Evolutionary conservation across 208 protist species (phyloP), one percentile per base, ranked within the genome.

Genomic region (Blastocrithidia nonstop): DNA sequence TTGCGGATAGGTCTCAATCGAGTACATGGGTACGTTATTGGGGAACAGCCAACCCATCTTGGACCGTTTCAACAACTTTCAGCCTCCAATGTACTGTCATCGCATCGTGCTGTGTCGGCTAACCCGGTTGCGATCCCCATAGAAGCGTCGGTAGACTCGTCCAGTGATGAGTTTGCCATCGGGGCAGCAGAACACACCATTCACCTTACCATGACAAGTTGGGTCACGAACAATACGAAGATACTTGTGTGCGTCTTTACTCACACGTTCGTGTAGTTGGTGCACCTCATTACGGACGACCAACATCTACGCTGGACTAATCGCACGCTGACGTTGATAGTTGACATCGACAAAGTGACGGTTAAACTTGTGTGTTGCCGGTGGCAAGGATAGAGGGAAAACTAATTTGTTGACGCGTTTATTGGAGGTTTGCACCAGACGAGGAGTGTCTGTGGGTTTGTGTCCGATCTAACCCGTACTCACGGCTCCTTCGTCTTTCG

Each of bases 31-130:
- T 1, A 91, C 71, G 43, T 88, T 56, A 50, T 77, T 42, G 15
- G 82, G 82, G 48, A 91, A 88, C 9, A 91, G 61, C 3, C 70
- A 79, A 21, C 82, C 82, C 31, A 67, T 71, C 21, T 50, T 54
- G 15, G 69, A 63, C 24, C 82, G 62, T 60, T 73, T 72, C 35
- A 91, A 55, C 41, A 88, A 51, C 55, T 80, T 87, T 71, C 77
- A 91, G 11, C 82, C 82, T n/a, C 82, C 82, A 50, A 91, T 78
- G 69, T 88, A 66, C 45, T 91, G 82, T 78, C 82, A 91, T 5
- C 74, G 76, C 61, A 89, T 61, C 32, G 80, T 86, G 33, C 57
- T 62, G 61, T 61, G 61, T 32, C 33, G 20, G 29, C 43, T 60
- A 69, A 72, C 71, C n/a, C 50, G 54, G 57, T 79, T 75, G 53